Percentiles rank a stretch among this genome's conserved stretches.
phyloP scores from a whole-genome alignment of 345 rosid genomes.

The Melaleuca quinquenervia region DNA sequence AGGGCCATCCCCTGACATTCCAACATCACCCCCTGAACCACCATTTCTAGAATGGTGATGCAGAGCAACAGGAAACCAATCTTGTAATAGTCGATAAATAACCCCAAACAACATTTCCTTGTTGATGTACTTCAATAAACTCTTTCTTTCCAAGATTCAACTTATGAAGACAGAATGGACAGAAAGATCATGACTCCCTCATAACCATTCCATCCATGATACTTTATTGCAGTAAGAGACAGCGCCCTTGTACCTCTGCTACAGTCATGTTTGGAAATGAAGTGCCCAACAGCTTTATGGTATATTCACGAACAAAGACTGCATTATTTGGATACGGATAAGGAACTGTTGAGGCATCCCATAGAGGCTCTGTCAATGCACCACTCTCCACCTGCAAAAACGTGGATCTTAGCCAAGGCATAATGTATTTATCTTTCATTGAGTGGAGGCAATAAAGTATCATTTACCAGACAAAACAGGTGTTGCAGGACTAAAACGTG shows the following conservation, averaged over 20 bases:
- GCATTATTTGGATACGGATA: slow-evolving; percentile 70
- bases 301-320: slow-evolving; percentile 77
- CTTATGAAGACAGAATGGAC: neutral
- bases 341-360: slow-evolving; percentile 75
- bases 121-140: neutral
- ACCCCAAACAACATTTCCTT: neutral
- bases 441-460: neutral
- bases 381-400: slow-evolving; percentile 69
- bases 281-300: slow-evolving; percentile 79
- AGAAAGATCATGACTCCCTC: neutral
- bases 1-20: neutral
- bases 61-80: neutral
- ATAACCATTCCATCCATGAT: neutral
- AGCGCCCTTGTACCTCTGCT: slow-evolving; percentile 43
- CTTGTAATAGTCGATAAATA: neutral
- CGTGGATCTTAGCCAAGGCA: neutral
- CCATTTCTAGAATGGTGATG: neutral
- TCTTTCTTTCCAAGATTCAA: neutral
- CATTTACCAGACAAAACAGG: slow-evolving; percentile 71
- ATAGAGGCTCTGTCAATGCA: slow-evolving; percentile 75
- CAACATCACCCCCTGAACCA: neutral
- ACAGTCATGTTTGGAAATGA: slow-evolving; percentile 96
- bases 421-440: neutral
- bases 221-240: neutral
- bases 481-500: slow-evolving; percentile 87